Conservation (phyloP, 768 basidiomycete species). For the Tubosaeta sp. region DNA sequence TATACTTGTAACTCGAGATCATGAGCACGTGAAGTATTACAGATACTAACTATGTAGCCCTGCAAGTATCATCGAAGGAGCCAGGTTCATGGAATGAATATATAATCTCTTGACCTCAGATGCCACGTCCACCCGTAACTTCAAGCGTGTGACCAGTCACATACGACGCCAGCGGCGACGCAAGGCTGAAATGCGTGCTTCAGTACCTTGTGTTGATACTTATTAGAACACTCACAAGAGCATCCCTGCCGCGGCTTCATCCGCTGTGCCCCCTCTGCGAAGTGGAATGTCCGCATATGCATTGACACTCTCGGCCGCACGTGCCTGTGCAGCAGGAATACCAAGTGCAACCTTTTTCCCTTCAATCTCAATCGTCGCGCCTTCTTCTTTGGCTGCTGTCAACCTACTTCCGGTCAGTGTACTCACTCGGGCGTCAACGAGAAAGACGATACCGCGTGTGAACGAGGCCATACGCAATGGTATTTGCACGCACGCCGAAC, state of each 20-base stretch:
- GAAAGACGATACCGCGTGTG: constrained; percentile 55
- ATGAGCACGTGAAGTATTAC: not conserved
- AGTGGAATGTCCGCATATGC: constrained; percentile 57
- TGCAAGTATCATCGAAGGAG: not conserved
- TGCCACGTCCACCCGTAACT: constrained; percentile 78
- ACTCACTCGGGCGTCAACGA: not conserved
- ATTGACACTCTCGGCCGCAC: constrained; percentile 37
- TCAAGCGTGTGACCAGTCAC: constrained; percentile 82
- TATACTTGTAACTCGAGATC: no score
- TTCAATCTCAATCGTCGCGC: constrained; percentile 69
- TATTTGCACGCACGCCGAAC: constrained; percentile 80
- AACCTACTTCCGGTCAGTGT: constrained; percentile 40
- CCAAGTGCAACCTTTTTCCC: constrained; percentile 84
- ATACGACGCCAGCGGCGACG: constrained; percentile 74
- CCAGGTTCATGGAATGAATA: not conserved
- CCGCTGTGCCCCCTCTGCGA: constrained; percentile 58
- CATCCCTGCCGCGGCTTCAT: constrained; percentile 72
- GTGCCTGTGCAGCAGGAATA: constrained; percentile 54
- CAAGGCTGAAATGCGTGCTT: constrained; percentile 45
- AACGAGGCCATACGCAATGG: constrained; percentile 73
- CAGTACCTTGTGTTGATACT: not conserved
- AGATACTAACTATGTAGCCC: not conserved
- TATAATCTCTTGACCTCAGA: constrained; percentile 34
- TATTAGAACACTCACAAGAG: constrained; percentile 58
- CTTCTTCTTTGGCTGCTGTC: constrained; percentile 76